phyloP scores from a whole-genome alignment of 768 basidiomycete genomes.

The Leccinum boreale region DNA sequence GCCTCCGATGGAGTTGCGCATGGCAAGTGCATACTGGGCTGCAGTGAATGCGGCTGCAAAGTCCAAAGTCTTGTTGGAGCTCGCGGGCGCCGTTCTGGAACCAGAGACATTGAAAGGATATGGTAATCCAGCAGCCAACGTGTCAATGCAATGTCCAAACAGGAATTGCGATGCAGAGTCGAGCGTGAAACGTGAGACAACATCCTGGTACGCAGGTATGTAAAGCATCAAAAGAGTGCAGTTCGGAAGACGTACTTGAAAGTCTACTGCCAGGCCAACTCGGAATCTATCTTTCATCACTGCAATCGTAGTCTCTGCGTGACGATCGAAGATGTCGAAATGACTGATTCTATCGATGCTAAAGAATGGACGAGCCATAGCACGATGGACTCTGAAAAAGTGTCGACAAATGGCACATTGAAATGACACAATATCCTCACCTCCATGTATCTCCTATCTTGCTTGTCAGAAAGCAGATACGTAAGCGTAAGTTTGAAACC shows the following conservation, averaged over 20 bases:
- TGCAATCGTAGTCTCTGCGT: constrained; percentile 45
- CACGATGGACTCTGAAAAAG: constrained; percentile 52
- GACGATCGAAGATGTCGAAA: constrained; percentile 60
- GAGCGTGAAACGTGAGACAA: constrained; percentile 46
- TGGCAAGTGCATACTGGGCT: constrained; percentile 31
- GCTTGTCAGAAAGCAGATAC: constrained; percentile 1
- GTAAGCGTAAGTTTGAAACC: neutral
- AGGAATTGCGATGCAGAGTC: constrained; percentile 55
- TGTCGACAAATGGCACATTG: neutral
- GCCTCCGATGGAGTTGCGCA: constrained; percentile 30
- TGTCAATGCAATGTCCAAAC: constrained; percentile 43
- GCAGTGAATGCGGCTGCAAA: constrained; percentile 35
- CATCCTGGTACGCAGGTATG: constrained; percentile 30
- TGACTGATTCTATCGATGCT: constrained; percentile 55
- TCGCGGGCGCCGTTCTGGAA: constrained; percentile 2
- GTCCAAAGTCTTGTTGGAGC: constrained; percentile 14
- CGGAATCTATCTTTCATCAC: constrained; percentile 42
- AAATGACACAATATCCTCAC: constrained; percentile 30
- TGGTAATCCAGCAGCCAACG: constrained; percentile 35
- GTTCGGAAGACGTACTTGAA: constrained; percentile 42
- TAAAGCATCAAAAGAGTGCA: neutral
- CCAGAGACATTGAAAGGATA: constrained; percentile 33
- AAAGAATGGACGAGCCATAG: constrained; percentile 73
- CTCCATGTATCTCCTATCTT: constrained; percentile 66
- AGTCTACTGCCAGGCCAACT: constrained; percentile 52